Base-by-base conservation (phyloP, 805 yeast genomes). In the Yamadazyma nakazawae region DNA sequence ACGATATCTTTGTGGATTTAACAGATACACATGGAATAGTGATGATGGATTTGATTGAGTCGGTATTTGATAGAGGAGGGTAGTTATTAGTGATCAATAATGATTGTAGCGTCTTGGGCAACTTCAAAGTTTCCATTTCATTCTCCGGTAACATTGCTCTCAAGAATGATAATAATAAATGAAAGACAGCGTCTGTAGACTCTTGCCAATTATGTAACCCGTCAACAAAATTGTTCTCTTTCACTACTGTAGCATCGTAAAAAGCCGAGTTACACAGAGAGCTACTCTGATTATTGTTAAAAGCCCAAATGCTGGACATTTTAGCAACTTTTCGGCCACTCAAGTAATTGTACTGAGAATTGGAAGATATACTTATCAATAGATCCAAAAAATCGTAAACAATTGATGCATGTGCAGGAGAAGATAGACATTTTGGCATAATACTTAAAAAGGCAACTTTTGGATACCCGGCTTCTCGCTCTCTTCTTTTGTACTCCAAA, bases 231-330 rank as follows among this genome's bases (percentile, higher is more conserved):
- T 57, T 61, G 43, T 58, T 55, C 46, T 70, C 75, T 48, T 55
- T 52, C 13, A 40, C 50, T 32, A 59, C 36, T 11, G 72, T 70
- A 1, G 76, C 74, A 47, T 68, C 69, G 47, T 58, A 69, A 39
- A 70, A 70, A 11, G 72, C 57, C 35, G 66, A 62, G 43, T 54
- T 54, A 39, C 53, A 58, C 38, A 54, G 57, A 9, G 32, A 18
- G 24, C 37, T 12, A 35, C 43, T 42, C 13, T 25, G 28, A 14
- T 43, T 48, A 24, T 63, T 55, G 14, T 43, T 60, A 57, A 90
- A 90, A 0, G 96, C 97, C 96, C 96, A 90, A 19, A 88, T 67
- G 7, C 92, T 91, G 34, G 92, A 84, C 81, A 90, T 77, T 54
- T 86, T 83, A 11, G 94, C 75, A 14, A 90, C 76, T 59, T 88